Percentiles rank a stretch among this genome's conserved stretches.
Evolutionary conservation across 1,284 basidiomycete genomes (phyloP).

Genomic region (Mrakiaceae sp.): DNA sequence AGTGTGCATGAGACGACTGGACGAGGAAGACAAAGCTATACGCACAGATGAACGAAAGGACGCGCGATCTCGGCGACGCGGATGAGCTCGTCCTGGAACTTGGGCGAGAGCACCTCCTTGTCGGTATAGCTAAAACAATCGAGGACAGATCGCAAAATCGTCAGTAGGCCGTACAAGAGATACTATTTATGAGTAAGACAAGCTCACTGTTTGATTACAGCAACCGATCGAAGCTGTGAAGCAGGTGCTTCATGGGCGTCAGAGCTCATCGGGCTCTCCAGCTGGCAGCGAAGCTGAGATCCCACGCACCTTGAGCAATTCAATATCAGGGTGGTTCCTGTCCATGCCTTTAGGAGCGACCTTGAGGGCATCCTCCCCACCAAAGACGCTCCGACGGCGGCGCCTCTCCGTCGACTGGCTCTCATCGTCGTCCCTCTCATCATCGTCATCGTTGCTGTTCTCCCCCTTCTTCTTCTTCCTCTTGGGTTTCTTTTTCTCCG

Average conservation of each 20-base stretch:
- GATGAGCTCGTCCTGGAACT: slow-evolving; percentile 1
- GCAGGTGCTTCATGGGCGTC: background rate
- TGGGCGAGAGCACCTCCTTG: slow-evolving; percentile 1
- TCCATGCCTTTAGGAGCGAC: slow-evolving; percentile 8
- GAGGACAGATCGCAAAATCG: background rate
- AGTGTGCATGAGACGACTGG: background rate
- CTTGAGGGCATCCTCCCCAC: slow-evolving; percentile 7
- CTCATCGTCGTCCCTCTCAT: background rate
- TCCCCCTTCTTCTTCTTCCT: background rate
- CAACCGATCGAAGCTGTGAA: background rate
- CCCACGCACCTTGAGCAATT: slow-evolving; percentile 3
- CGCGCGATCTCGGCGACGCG: background rate
- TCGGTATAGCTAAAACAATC: background rate
- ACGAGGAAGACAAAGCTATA: background rate
- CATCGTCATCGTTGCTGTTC: background rate
- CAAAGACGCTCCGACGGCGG: slow-evolving; percentile 8
- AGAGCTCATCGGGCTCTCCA: background rate
- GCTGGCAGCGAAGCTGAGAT: background rate
- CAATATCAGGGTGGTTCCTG: slow-evolving; percentile 8
- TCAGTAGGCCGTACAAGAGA: background rate
- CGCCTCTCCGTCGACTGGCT: background rate
- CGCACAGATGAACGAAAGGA: slow-evolving; percentile 7
- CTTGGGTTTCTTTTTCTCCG: background rate
- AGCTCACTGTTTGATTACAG: slow-evolving; percentile 8
- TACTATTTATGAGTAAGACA: background rate